A percentile compares a stretch with the other conserved stretches of the same genome.
Conservation (phyloP, 495 filamentous ascomycete genomes). For the Rostrohypoxylon terebratum region DNA sequence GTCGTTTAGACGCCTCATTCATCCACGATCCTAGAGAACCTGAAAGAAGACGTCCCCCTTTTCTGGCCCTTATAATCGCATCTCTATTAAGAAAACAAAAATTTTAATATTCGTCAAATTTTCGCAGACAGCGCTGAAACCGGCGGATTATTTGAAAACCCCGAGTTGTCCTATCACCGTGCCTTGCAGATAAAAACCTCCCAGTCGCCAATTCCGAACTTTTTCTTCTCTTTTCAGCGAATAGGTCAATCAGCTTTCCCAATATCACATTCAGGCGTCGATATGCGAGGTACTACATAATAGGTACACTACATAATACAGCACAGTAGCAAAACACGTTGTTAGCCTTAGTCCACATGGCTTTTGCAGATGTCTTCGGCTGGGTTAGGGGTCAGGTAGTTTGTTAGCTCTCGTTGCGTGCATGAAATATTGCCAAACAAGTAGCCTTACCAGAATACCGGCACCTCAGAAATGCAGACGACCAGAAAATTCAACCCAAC, state of each 20-base stretch:
- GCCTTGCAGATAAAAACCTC: not conserved
- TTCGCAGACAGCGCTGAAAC: constrained; percentile 1
- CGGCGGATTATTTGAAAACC: not conserved
- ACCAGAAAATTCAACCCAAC: constrained; percentile 31
- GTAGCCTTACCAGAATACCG: constrained; percentile 41
- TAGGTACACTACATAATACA: not conserved
- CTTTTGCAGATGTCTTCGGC: constrained; percentile 37
- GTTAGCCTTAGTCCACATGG: constrained; percentile 41
- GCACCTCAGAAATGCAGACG: constrained; percentile 39
- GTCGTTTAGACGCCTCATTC: constrained; percentile 14
- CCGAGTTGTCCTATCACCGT: not conserved
- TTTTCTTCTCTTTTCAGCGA: not conserved
- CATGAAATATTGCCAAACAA: constrained; percentile 39
- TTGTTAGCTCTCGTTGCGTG: constrained; percentile 44
- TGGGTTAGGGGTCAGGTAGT: constrained; percentile 45
- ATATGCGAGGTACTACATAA: constrained; percentile 18
- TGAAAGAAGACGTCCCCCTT: constrained; percentile 25
- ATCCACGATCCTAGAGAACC: constrained; percentile 18
- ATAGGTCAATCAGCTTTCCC: constrained; percentile 15
- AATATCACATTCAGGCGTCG: constrained; percentile 7
- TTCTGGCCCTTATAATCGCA: constrained; percentile 30
- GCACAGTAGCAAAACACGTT: constrained; percentile 21
- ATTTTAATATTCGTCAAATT: constrained; percentile 7
- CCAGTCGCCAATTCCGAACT: not conserved
- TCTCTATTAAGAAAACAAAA: constrained; percentile 18